Percentiles rank a stretch among this genome's conserved stretches.
phyloP scores from a whole-genome alignment of 441 rosid genomes.

The Erodium texanum region DNA sequence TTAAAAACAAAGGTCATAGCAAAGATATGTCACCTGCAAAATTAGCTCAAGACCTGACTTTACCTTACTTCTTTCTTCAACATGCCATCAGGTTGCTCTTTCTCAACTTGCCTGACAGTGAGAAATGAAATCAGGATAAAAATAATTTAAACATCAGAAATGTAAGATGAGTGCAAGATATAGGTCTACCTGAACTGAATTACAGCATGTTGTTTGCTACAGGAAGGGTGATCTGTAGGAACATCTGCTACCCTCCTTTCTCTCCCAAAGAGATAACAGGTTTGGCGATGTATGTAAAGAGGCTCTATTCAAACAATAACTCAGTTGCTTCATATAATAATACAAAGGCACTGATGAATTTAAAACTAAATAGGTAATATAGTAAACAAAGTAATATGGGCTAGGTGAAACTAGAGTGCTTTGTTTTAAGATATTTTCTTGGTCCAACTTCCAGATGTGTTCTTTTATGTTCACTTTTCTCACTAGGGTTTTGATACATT shows the following conservation, averaged over 20 bases:
- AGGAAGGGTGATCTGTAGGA: conserved; percentile 96
- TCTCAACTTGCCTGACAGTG: conserved; percentile 55
- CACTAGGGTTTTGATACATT: too few relatives aligned
- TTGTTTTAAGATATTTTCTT: neutral
- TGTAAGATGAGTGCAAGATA: conserved; percentile 13
- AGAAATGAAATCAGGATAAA: conserved; percentile 17
- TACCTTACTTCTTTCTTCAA: conserved; percentile 57
- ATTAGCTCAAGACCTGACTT: conserved; percentile 2
- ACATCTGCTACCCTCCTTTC: conserved; percentile 87
- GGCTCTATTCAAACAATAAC: conserved; percentile 47
- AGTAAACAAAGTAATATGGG: neutral
- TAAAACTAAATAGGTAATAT: too few relatives aligned
- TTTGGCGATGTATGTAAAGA: conserved; percentile 80
- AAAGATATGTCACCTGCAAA: conserved; percentile 6
- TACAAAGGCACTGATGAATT: neutral
- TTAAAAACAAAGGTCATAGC: neutral
- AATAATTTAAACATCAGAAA: conserved; percentile 13
- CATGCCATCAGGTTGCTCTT: conserved; percentile 67
- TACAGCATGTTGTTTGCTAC: conserved; percentile 98
- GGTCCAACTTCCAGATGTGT: neutral
- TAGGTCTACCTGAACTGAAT: conserved; percentile 63
- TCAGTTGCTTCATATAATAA: conserved; percentile 16
- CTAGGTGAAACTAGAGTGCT: neutral
- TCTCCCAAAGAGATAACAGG: conserved; percentile 86
- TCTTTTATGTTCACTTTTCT: neutral